Evolutionary conservation across 192 early-diverging fungal genomes (phyloP), one percentile per base, ranked within the genome.

Genomic region (Linderina pennispora): DNA sequence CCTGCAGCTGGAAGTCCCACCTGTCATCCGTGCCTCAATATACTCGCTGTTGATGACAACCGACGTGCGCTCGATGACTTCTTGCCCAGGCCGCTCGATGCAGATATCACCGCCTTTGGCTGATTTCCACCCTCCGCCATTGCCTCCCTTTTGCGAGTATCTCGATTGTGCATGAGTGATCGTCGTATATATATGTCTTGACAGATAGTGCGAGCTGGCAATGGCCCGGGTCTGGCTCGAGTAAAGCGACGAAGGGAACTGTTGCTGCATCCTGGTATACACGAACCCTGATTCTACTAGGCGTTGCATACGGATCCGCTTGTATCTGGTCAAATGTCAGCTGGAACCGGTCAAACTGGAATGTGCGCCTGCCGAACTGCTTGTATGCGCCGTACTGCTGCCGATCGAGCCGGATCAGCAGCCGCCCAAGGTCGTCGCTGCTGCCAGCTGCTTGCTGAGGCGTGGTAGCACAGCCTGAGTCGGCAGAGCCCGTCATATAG

Each of bases 221-320:
- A 63, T 36, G 7, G 41, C 39, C 2, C 74, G 66, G 18, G 46
- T 38, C 11, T 50, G 55, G 14, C 44, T 60, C 2, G 42, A 46
- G 28, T 43, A 71, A 22, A 57, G 46, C 11, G 35, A 10, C 2
- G 13, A 13, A 3, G 76, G 71, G 32, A 77, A 73, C 22, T 36
- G 35, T 1, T n/a, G 66, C 66, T 8, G 24, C 23, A 0, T 28
- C 24, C 41, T 77, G 75, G 6, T 41, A 26, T 16, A 80, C 53
- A 4, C 45, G 48, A 3, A 77, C 43, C 3, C 79, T 56, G 6
- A 80, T 62, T 34, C 46, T 33, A 24, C 69, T 74, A 3, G 79
- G 76, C 2, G 79, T 65, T 10, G 79, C 79, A 45, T 55, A 80
- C 7, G 74, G 60, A 34, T 80, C 79, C 4, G 58, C 46, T 43